These are phyloP conservation scores for Fusarium dimerum DNA, from an alignment of 2,329 filamentous ascomycete genomes.

Conservation along the genomic window DNA sequence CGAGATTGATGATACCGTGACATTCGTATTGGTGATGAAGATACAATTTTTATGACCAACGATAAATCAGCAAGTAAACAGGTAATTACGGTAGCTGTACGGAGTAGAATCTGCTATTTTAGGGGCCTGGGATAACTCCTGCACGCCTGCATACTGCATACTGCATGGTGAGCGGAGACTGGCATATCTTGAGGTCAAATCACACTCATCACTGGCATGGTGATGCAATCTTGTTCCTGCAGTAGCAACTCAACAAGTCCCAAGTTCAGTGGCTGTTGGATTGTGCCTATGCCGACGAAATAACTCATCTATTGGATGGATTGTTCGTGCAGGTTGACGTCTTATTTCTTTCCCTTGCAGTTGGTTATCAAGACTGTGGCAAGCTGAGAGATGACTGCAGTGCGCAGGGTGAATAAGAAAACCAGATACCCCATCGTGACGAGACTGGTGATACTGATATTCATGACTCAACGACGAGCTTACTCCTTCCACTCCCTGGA, in stretches of 20 bases:
- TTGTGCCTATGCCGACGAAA: background rate
- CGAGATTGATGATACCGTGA: background rate
- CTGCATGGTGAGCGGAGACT: slow-evolving; percentile 7
- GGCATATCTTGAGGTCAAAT: slow-evolving; percentile 7
- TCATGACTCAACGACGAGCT: too few relatives aligned
- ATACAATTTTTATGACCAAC: too few relatives aligned
- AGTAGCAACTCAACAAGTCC: slow-evolving; percentile 25
- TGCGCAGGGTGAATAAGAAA: background rate
- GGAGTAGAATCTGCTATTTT: background rate
- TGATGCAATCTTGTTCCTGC: slow-evolving; percentile 26
- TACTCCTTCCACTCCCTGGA: too few relatives aligned
- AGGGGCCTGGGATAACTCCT: background rate
- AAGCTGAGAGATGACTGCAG: background rate
- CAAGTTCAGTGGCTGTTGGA: slow-evolving; percentile 9
- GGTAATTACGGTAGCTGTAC: background rate
- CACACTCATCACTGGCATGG: background rate
- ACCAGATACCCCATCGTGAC: too few relatives aligned
- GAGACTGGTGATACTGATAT: too few relatives aligned
- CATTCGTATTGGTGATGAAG: too few relatives aligned
- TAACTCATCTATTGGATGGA: too few relatives aligned
- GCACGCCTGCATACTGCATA: background rate
- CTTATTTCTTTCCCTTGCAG: background rate
- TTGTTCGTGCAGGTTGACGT: too few relatives aligned
- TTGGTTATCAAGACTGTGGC: background rate
- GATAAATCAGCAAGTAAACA: too few relatives aligned